Evolutionary conservation across 1,139 yeast species (phyloP), one percentile per base, ranked within the genome.

Genomic region (Martiniozyma asiatica): DNA sequence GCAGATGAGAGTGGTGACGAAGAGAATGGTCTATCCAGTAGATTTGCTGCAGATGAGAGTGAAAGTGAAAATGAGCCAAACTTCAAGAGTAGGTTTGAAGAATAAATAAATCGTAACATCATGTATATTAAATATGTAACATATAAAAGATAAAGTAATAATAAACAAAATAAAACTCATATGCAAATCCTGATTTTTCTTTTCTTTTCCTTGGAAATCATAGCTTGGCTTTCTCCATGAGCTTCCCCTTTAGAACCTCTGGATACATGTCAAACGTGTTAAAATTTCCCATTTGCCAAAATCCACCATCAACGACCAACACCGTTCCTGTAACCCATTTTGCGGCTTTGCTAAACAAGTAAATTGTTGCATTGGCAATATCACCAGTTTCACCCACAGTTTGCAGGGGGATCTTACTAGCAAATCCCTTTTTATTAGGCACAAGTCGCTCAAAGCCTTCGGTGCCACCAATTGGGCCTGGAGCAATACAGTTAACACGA

Each of bases 361-460:
- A 87, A 1, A 81, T 81, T 0, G 97, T 85, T 2, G 92, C 74
- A 41, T 87, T 79, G 11, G 97, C 96, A 48, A 87, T 80, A 51
- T 87, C 97, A 35, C 56, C 58, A 9, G 85, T 71, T 3, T 67
- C 50, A 1, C 97, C 97, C 33, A 73, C 55, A 50, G 89, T 63
- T 53, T 79, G 93, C 41, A 84, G 54, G 3, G 97, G 97, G 20
- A 82, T 65, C 37, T 62, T 56, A 3, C 50, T 39, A 20, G 67
- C 45, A 17, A 64, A 57, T 5, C 56, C 55, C 14, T 66, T 68
- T 10, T 57, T 58, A 8, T 66, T 61, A 8, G 63, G 45, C 25
- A 66, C 50, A 34, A 75, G 62, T 40, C 92, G 61, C 27, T 65
- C 61, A 52, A 77, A 61, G 4, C 95, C 95, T 53, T 84, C 95